Conservation (phyloP, 2,329 filamentous ascomycete species). For the Diaporthe aspalathi region DNA sequence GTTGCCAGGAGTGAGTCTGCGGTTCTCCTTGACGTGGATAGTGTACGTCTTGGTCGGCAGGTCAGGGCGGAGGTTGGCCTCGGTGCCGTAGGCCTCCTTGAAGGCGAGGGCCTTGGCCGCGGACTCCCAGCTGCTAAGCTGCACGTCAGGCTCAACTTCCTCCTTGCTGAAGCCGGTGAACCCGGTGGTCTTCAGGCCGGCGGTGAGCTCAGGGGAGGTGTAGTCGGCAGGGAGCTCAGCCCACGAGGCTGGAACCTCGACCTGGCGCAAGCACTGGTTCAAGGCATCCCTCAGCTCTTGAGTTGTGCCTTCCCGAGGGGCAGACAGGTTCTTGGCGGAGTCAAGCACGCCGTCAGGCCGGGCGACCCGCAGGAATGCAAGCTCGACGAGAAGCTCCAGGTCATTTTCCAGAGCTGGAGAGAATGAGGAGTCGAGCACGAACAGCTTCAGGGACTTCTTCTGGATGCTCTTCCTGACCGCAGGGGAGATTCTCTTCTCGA, state of each 20-base stretch:
- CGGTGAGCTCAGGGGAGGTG: conserved; percentile 64
- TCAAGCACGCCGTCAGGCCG: conserved; percentile 73
- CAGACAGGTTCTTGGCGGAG: conserved; percentile 72
- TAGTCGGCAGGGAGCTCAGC: conserved; percentile 73
- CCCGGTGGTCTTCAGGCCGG: conserved; percentile 79
- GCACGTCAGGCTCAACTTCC: conserved; percentile 74
- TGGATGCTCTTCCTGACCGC: conserved; percentile 77
- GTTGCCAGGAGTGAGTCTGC: conserved; percentile 84
- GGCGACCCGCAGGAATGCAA: conserved; percentile 85
- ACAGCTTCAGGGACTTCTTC: conserved; percentile 77
- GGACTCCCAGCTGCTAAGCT: conserved; percentile 81
- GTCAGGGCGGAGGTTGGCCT: conserved; percentile 82
- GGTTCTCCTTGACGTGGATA: conserved; percentile 94
- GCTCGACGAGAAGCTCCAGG: conserved; percentile 75
- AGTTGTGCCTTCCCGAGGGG: conserved; percentile 64
- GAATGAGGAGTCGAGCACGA: conserved; percentile 77
- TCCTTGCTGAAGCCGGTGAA: conserved; percentile 84
- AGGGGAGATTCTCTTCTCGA: conserved; percentile 85
- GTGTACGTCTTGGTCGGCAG: conserved; percentile 86
- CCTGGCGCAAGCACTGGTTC: conserved; percentile 74
- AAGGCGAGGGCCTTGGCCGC: conserved; percentile 90
- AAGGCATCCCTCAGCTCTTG: conserved; percentile 74
- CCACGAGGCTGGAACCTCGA: conserved; percentile 87
- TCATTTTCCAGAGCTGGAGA: conserved; percentile 77
- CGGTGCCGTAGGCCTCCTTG: conserved; percentile 91